Base-by-base conservation (phyloP, 202 grass and related monocot genomes). In the Setaria italica region DNA sequence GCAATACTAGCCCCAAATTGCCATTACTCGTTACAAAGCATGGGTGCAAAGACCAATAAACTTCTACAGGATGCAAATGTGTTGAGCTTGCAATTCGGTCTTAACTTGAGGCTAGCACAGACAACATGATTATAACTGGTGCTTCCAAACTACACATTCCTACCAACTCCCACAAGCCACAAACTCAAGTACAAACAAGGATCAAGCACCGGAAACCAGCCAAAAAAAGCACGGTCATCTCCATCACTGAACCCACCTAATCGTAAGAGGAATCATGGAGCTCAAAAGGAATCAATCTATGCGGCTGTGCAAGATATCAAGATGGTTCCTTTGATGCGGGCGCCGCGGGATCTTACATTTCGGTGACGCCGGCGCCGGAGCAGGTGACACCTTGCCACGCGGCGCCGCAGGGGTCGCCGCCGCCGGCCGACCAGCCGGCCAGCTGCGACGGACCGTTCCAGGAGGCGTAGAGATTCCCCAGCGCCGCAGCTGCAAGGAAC, bases 331-430 rank as follows among this genome's bases (percentile, higher is more conserved):
- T 80, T 1, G 70, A 56, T 58, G 70, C 17, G 35, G 47, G 42
- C 42, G 80, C 60, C 20, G 34, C 71, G 77, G 82, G 79, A 82
- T 72, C 80, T 68, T 92, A 99, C 97, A 99, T 94, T 65, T 87
- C 92, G 80, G 90, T 99, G 83, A 99, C 89, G 59, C 92, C 88
- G 3, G 97, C 90, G 32, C 92, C 94, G 77, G 90, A 94, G 85
- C 97, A 99, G 46, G 94, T 82, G 78, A 99, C 51, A 85, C 97
- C 97, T 77, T 94, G 92, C 97, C 97, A 99, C 5, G 72, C 85
- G 42, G 78, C 85, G 58, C 97, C 87, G 80, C 97, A 99, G 32
- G 97, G 97, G 84, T 99, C 97, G 53, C 94, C 92, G 43, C 92
- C 90, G 63, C 75, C 84, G 70, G 92, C 60, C 6, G 94, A 89